These are phyloP conservation scores for Posidonia australis DNA, from an alignment of 106 monocot genomes.

Conservation along the genomic window DNA sequence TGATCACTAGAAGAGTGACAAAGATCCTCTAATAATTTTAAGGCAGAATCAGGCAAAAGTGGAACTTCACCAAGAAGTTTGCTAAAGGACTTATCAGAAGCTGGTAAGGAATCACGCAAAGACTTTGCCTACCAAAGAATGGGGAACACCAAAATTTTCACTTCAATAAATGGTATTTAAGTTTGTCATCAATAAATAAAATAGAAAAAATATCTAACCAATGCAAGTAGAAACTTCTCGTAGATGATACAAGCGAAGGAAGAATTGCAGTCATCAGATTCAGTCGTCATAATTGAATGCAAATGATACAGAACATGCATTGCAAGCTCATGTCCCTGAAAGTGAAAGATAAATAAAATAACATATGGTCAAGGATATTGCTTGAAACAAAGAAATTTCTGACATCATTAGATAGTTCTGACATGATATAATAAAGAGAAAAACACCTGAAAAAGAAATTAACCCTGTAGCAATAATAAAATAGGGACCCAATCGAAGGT, in stretches of 20 bases:
- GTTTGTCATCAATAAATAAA: not conserved
- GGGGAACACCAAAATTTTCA: constrained; percentile 2
- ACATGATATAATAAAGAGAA: no score
- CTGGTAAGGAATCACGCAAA: constrained; percentile 59
- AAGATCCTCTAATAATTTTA: constrained; percentile 71
- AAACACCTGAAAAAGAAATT: no score
- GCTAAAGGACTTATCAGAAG: constrained; percentile 89
- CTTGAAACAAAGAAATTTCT: no score
- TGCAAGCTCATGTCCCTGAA: constrained; percentile 89
- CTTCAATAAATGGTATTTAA: not conserved
- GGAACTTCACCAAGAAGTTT: constrained; percentile 85
- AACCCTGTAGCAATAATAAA: no score
- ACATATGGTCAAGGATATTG: not conserved
- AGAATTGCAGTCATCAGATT: constrained; percentile 24
- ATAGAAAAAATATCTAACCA: constrained; percentile 42
- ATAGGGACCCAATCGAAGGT: no score
- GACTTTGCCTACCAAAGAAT: constrained; percentile 47
- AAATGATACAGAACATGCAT: constrained; percentile 76
- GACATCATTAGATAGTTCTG: no score
- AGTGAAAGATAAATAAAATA: constrained; percentile 5
- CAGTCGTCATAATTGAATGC: constrained; percentile 34
- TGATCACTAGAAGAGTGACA: constrained; percentile 44
- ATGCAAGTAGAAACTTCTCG: constrained; percentile 68
- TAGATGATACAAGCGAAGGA: constrained; percentile 34
- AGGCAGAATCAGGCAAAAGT: constrained; percentile 48